These are phyloP conservation scores for Hypericum perforatum DNA, from an alignment of 345 rosid species.

Conservation along the genomic window DNA sequence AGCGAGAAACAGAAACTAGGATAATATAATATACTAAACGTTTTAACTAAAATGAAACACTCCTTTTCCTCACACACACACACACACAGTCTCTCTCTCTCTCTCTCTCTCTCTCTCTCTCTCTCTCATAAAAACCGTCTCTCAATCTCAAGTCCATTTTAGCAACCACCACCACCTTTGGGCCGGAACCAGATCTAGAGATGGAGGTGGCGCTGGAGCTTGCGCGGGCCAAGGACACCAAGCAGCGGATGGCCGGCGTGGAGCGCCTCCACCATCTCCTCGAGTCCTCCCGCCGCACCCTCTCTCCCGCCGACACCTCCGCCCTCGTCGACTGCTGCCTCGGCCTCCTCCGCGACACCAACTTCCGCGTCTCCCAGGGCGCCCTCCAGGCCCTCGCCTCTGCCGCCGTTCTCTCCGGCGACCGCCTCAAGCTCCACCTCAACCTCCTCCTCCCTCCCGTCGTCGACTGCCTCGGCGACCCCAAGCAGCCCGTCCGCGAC, in stretches of 20 bases:
- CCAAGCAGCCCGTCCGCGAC: constrained; percentile 89
- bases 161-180: too few relatives aligned
- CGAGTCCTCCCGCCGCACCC: constrained; percentile 72
- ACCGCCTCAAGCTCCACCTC: constrained; percentile 82
- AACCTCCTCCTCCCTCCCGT: constrained; percentile 89
- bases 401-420: constrained; percentile 94
- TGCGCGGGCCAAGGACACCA: constrained; percentile 93
- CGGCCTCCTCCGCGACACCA: constrained; percentile 94
- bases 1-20: too few relatives aligned
- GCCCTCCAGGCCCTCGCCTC: constrained; percentile 95
- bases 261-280: constrained; percentile 85
- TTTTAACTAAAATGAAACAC: too few relatives aligned
- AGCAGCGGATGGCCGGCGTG: constrained; percentile 98
- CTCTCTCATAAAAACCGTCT: too few relatives aligned
- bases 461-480: constrained; percentile 84
- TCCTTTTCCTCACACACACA: too few relatives aligned
- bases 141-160: too few relatives aligned
- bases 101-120: too few relatives aligned
- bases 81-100: too few relatives aligned
- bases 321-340: constrained; percentile 83
- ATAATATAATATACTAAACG: too few relatives aligned
- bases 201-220: constrained; percentile 98
- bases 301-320: constrained; percentile 62
- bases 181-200: background rate
- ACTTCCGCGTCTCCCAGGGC: constrained; percentile 87